Conservation (phyloP, 805 yeast genomes). For the Metschnikowia peoriensis region DNA sequence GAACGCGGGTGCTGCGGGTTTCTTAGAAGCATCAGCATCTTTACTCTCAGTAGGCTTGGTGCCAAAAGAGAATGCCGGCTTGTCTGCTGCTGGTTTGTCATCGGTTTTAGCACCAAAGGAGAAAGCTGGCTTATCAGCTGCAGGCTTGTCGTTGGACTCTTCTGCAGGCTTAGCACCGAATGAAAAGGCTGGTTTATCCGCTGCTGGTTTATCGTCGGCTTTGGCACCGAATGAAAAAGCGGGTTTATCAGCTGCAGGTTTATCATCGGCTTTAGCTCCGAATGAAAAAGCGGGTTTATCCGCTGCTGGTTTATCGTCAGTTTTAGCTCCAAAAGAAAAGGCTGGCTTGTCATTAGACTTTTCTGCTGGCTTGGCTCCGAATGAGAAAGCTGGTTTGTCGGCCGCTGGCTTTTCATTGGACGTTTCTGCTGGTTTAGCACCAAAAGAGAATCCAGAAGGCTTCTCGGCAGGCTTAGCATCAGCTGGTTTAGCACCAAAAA, state of each 20-base stretch:
- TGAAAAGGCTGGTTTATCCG: slow-evolving; percentile 14
- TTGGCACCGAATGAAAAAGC: slow-evolving; percentile 27
- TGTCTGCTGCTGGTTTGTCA: slow-evolving; percentile 1
- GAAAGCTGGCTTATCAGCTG: slow-evolving; percentile 16
- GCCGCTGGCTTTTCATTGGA: slow-evolving; percentile 10
- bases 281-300: slow-evolving; percentile 21
- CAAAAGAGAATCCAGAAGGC: slow-evolving; percentile 17
- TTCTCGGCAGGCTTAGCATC: slow-evolving; percentile 7
- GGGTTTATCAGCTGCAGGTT: not conserved
- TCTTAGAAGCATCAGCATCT: slow-evolving; percentile 9
- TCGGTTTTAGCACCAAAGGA: slow-evolving; percentile 25
- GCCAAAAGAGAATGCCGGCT: slow-evolving; percentile 16
- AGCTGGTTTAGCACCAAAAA: slow-evolving; percentile 14
- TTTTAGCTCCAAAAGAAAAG: slow-evolving; percentile 24
- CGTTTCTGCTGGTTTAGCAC: slow-evolving; percentile 18
- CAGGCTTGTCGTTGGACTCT: slow-evolving; percentile 15
- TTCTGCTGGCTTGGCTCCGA: slow-evolving; percentile 20
- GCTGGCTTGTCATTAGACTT: slow-evolving; percentile 14
- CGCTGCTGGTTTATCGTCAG: slow-evolving; percentile 6
- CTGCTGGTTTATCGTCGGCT: slow-evolving; percentile 18
- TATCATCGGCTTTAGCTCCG: slow-evolving; percentile 18
- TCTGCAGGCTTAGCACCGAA: slow-evolving; percentile 19
- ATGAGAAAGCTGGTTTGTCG: slow-evolving; percentile 13
- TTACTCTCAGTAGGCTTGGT: slow-evolving; percentile 13
- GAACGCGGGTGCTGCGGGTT: slow-evolving; percentile 15